Percentiles rank a stretch among this genome's conserved stretches.
phyloP scores from a whole-genome alignment of 2,329 filamentous ascomycete species.

The Chrysoporthe puriensis region DNA sequence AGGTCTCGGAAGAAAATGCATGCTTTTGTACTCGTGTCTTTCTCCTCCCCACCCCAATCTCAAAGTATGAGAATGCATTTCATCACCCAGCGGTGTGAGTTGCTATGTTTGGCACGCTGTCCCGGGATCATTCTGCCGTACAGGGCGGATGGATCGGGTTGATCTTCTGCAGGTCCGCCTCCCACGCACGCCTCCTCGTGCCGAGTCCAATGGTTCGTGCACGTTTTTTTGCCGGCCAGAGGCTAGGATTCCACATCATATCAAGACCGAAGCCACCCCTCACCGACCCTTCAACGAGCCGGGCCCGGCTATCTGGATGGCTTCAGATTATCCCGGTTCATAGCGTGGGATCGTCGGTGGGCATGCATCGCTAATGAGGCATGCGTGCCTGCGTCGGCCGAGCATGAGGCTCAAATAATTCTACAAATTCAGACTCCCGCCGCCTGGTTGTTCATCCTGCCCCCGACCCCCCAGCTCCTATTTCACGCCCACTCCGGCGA shows the following conservation, averaged over 20 bases:
- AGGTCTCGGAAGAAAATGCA: neutral
- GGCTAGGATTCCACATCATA: neutral
- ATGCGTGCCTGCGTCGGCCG: neutral
- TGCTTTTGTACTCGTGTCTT: neutral
- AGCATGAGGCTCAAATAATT: conserved; percentile 10
- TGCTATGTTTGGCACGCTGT: conserved; percentile 5
- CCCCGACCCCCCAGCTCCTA: neutral
- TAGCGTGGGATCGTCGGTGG: neutral
- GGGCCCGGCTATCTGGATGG: conserved; percentile 1
- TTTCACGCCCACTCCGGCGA: neutral
- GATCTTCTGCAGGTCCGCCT: neutral
- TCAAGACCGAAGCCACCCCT: conserved; percentile 11
- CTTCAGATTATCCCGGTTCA: neutral
- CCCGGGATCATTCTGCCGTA: neutral
- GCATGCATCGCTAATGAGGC: conserved; percentile 6
- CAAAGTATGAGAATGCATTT: neutral
- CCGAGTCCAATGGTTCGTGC: conserved; percentile 19
- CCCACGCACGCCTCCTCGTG: neutral
- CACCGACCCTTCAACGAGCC: neutral
- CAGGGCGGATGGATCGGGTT: neutral
- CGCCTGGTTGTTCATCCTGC: neutral
- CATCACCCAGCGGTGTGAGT: neutral
- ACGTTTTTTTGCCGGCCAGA: conserved; percentile 24
- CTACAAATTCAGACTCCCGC: neutral
- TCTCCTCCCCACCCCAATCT: neutral